These are phyloP conservation scores for Zymoseptoria ardabiliae DNA, from an alignment of 2,329 filamentous ascomycete species.

Conservation along the genomic window DNA sequence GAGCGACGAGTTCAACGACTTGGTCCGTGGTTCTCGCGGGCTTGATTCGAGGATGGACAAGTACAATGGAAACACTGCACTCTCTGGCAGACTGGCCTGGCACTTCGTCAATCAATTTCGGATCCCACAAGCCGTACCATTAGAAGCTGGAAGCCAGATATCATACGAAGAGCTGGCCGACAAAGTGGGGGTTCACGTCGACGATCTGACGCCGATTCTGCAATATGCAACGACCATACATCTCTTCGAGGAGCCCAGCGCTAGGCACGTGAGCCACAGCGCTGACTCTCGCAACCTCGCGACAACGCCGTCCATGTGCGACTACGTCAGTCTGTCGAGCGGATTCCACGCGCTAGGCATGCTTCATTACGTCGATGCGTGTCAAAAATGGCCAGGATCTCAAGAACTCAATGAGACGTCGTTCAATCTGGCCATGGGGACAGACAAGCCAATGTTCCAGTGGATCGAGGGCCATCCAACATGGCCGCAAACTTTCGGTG, in stretches of 20 bases:
- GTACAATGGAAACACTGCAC: not conserved
- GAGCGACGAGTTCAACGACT: slow-evolving; percentile 1
- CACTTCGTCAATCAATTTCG: not conserved
- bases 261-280: not conserved
- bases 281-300: not conserved
- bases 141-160: not conserved
- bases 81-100: not conserved
- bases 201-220: not conserved
- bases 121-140: not conserved
- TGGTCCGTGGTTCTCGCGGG: not conserved
- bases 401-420: slow-evolving; percentile 13
- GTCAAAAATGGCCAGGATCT: not conserved
- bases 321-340: not conserved
- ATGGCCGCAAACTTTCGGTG: not conserved
- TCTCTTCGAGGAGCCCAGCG: not conserved
- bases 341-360: not conserved
- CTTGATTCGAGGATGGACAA: not conserved
- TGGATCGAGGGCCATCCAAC: not conserved
- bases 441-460: slow-evolving; percentile 15
- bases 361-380: not conserved
- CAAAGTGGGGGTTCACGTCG: not conserved
- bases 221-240: not conserved
- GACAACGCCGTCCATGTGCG: not conserved
- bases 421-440: slow-evolving; percentile 16
- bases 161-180: not conserved